phyloP scores from a whole-genome alignment of 345 rosid species.

The Reutealis trisperma region DNA sequence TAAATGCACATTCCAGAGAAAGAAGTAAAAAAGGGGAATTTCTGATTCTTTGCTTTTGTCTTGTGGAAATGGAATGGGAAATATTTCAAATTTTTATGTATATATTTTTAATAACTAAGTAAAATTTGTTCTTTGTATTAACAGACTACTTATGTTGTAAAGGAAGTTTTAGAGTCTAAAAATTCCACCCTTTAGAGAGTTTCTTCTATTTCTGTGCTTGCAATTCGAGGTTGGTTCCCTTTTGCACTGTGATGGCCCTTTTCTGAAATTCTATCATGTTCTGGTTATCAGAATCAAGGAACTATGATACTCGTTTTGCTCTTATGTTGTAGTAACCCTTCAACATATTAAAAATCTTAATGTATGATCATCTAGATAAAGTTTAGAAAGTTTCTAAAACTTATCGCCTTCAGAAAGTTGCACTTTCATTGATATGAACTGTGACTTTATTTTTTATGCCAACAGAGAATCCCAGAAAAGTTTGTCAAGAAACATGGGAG shows the following conservation, averaged over 20 bases:
- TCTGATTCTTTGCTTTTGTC: background rate
- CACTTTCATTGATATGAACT: background rate
- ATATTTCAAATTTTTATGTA: too few relatives aligned
- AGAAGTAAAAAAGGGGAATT: too few relatives aligned
- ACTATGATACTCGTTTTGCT: background rate
- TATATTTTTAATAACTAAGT: too few relatives aligned
- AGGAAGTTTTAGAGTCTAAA: too few relatives aligned
- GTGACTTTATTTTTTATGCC: slow-evolving; percentile 7
- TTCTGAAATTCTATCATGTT: background rate
- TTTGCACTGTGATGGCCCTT: background rate
- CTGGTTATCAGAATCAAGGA: background rate
- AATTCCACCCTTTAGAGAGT: background rate
- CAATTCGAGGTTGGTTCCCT: background rate
- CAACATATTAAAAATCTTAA: background rate
- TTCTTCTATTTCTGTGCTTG: background rate
- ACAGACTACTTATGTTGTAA: too few relatives aligned
- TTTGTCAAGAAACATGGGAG: slow-evolving; percentile 41
- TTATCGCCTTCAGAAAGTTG: background rate
- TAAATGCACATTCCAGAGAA: background rate
- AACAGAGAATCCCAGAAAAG: slow-evolving; percentile 41
- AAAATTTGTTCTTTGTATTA: too few relatives aligned
- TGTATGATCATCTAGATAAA: background rate
- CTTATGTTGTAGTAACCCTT: background rate
- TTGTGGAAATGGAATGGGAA: too few relatives aligned
- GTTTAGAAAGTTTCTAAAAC: background rate